These are phyloP conservation scores for Quercus phellos DNA, from an alignment of 331 rosid species.

Conservation along the genomic window DNA sequence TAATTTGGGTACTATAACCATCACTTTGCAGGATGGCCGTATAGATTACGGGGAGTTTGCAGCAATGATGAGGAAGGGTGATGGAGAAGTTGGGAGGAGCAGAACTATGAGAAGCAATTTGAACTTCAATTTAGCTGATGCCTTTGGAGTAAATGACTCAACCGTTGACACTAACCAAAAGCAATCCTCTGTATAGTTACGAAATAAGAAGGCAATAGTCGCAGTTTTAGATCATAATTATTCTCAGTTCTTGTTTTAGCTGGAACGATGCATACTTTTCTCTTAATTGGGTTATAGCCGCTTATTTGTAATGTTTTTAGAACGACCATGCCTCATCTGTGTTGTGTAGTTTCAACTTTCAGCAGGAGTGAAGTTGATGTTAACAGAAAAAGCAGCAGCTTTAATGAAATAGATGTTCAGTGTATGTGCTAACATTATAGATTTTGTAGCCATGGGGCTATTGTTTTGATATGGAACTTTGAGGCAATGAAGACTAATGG, in stretches of 20 bases:
- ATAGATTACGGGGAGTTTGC: constrained; percentile 78
- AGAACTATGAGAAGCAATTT: constrained; percentile 65
- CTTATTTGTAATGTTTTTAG: background rate
- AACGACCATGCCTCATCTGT: background rate
- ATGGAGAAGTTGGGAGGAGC: constrained; percentile 47
- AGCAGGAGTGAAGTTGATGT: background rate
- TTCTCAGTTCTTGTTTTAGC: constrained; percentile 2
- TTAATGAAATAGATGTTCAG: background rate
- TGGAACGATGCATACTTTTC: constrained; percentile 13
- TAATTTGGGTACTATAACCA: background rate
- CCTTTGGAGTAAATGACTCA: constrained; percentile 50
- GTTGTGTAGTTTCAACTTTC: background rate
- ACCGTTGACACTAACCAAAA: constrained; percentile 20
- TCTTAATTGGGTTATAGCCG: background rate
- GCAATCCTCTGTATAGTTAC: constrained; percentile 36
- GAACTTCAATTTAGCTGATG: constrained; percentile 73
- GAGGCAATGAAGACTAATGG: background rate
- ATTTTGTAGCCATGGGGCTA: background rate
- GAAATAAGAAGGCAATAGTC: constrained; percentile 18
- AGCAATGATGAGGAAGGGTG: constrained; percentile 80
- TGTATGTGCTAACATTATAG: background rate
- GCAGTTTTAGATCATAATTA: constrained; percentile 12
- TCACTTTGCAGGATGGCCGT: constrained; percentile 57
- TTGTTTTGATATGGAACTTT: background rate
- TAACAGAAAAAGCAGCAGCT: background rate